Evolutionary conservation across 2,329 filamentous ascomycete genomes (phyloP).

Genomic region (Fusarium graminum): DNA sequence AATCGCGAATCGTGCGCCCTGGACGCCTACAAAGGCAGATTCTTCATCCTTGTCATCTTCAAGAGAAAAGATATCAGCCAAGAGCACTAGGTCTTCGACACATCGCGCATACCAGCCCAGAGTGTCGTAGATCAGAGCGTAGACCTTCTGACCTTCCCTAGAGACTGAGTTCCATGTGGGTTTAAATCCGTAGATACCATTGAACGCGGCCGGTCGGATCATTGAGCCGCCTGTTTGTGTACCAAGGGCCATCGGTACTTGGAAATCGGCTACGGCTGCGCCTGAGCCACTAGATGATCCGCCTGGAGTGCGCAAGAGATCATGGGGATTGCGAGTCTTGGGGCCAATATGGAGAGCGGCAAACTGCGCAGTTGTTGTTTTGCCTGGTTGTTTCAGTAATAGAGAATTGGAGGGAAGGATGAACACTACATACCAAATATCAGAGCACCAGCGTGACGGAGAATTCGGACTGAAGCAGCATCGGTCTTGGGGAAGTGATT

Average conservation of each 20-base stretch:
- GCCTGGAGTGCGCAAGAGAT: constrained; percentile 72
- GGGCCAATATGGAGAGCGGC: constrained; percentile 67
- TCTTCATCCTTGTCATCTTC: constrained; percentile 60
- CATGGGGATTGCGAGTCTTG: constrained; percentile 73
- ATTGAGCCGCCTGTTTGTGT: constrained; percentile 76
- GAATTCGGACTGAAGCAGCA: constrained; percentile 64
- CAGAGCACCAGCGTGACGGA: constrained; percentile 68
- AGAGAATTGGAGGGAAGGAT: neutral
- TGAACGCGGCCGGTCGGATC: constrained; percentile 75
- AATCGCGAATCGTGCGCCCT: constrained; percentile 67
- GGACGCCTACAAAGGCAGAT: constrained; percentile 54
- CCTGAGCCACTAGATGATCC: constrained; percentile 77
- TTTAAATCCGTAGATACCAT: constrained; percentile 75
- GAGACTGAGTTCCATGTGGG: constrained; percentile 75
- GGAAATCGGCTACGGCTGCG: constrained; percentile 74
- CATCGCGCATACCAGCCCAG: constrained; percentile 71
- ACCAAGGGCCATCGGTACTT: constrained; percentile 71
- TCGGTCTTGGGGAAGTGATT: constrained; percentile 62
- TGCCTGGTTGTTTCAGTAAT: constrained; percentile 28
- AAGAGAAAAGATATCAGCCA: constrained; percentile 68
- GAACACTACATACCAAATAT: constrained; percentile 57
- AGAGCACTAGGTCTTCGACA: constrained; percentile 69
- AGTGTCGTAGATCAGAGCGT: constrained; percentile 72
- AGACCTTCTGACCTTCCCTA: constrained; percentile 72
- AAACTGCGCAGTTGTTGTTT: constrained; percentile 72